Evolutionary conservation across 78 protist species (phyloP).

Genomic region (Andalucia godoyi): DNA sequence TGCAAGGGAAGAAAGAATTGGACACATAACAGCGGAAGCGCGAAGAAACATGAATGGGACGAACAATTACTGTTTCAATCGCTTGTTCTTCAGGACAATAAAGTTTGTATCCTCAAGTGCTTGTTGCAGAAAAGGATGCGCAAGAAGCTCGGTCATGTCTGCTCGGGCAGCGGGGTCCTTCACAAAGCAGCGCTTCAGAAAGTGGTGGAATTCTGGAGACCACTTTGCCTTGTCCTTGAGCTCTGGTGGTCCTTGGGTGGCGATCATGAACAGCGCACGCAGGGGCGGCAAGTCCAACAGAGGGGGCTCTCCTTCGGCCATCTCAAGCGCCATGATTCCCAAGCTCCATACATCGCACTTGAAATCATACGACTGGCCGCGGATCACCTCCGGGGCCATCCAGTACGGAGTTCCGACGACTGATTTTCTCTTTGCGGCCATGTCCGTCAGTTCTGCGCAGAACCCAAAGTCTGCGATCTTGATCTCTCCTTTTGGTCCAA

Average conservation of each 20-base stretch:
- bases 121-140: slow-evolving; percentile 7
- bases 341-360: slow-evolving; percentile 85
- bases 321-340: slow-evolving; percentile 81
- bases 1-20: no score
- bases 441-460: slow-evolving; percentile 77
- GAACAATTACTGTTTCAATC: not conserved
- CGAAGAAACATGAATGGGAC: no score
- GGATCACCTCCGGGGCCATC: slow-evolving; percentile 91
- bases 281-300: slow-evolving; percentile 64
- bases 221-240: slow-evolving; percentile 49
- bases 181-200: slow-evolving; percentile 55
- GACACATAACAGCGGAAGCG: no score
- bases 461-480: slow-evolving; percentile 86
- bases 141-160: not conserved
- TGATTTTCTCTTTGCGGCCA: slow-evolving; percentile 42
- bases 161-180: slow-evolving; percentile 13
- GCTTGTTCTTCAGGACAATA: not conserved
- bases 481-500: slow-evolving; percentile 56
- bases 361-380: slow-evolving; percentile 73
- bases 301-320: slow-evolving; percentile 88
- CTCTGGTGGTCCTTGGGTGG: slow-evolving; percentile 76
- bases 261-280: slow-evolving; percentile 80
- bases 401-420: slow-evolving; percentile 93
- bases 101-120: not conserved
- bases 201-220: slow-evolving; percentile 54